Evolutionary conservation across 768 basidiomycete genomes (phyloP), one percentile per base, ranked within the genome.

Genomic region (Tricholoma furcatifolium): DNA sequence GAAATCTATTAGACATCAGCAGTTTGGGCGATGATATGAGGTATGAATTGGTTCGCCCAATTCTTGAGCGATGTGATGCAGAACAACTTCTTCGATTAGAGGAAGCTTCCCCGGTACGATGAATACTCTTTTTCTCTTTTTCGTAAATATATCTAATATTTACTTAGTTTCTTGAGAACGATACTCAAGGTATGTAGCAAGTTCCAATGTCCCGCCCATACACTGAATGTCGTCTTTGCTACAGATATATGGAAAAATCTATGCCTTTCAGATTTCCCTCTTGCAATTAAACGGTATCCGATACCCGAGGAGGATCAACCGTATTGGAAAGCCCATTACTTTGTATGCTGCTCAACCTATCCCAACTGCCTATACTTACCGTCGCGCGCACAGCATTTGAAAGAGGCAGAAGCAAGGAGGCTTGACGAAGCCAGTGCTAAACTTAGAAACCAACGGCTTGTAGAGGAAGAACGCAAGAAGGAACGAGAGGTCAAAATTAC

Each of bases 401-500:
- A 78, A 42, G 77, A 80, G 46, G 74, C 75, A 40, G 88, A 91
- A 65, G 77, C 83, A 11, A 72, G 75, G 62, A 79, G 85, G 39
- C 68, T 91, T 23, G 84, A 89, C 65, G 81, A 82, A 64, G 73
- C 80, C 10, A 79, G 81, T 27, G 74, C 73, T 39, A 84, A 77
- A 58, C 74, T 92, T 57, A 83, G 87, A 56, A 79, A 68, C 42
- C 82, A 85, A 61, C 82, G 88, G 17, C 75, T 81, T 62, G 83
- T 86, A 65, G 85, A 79, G 10, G 87, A 85, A 34, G 83, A 86
- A 63, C 84, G 83, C 57, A 91, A 87, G 74, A 88, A 78, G 67
- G 87, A 87, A 67, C 78, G 83, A 53, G 84, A 87, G 67, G 80
- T 93, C 53, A 91, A 89, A 65, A 61, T 84, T 47, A 91, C 87